phyloP scores from a whole-genome alignment of 139 green algal species.

The Ettlia oleoabundans region DNA sequence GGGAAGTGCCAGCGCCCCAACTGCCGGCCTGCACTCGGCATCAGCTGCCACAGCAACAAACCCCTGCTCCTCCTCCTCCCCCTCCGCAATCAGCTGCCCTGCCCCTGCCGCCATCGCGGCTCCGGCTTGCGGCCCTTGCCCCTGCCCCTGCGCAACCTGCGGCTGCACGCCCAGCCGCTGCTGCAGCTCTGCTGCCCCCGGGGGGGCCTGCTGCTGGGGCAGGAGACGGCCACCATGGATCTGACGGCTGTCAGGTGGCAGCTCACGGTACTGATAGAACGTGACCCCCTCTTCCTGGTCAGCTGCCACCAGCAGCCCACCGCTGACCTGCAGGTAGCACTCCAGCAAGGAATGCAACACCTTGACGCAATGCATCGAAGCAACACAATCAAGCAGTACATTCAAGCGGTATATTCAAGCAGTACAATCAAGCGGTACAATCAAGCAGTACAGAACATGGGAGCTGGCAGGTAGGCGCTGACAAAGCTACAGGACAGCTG shows the following conservation, averaged over 20 bases:
- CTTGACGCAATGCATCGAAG: background rate
- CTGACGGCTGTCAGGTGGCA: background rate
- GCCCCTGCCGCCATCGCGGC: background rate
- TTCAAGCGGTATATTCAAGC: no score
- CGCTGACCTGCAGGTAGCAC: background rate
- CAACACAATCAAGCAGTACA: background rate
- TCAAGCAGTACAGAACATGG: no score
- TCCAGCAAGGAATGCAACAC: background rate
- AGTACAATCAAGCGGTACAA: no score
- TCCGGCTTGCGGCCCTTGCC: background rate
- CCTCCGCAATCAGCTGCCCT: background rate
- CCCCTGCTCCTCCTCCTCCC: background rate
- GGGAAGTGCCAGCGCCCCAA: background rate
- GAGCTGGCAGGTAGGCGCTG: no score
- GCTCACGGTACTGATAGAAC: slow-evolving; percentile 10
- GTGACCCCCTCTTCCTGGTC: slow-evolving; percentile 13
- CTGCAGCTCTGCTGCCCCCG: background rate
- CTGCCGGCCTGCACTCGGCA: slow-evolving; percentile 3
- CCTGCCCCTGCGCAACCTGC: background rate
- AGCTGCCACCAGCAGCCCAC: slow-evolving; percentile 9
- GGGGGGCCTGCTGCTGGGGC: background rate
- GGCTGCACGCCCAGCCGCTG: background rate
- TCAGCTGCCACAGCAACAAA: slow-evolving; percentile 9
- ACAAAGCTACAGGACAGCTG: no score
- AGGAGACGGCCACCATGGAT: background rate